Evolutionary conservation across 805 yeast species (phyloP).

Genomic region (Candida taoyuanica): DNA sequence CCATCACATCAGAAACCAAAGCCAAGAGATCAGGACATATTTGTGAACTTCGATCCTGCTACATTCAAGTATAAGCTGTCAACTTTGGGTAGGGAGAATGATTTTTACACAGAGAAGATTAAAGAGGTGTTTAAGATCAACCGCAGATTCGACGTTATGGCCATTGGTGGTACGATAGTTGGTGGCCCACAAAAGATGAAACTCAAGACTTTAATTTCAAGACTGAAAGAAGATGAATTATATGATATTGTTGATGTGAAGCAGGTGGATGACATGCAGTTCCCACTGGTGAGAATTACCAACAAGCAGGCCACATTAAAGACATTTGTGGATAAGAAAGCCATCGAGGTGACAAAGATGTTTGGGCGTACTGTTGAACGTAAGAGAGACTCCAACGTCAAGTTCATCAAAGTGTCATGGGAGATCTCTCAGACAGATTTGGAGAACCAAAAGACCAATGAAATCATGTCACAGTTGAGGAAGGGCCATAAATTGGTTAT

Average conservation of each 20-base stretch:
- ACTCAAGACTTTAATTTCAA: constrained; percentile 11
- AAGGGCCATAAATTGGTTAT: constrained; percentile 37
- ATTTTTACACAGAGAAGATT: constrained; percentile 19
- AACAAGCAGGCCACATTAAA: constrained; percentile 25
- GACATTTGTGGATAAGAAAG: constrained; percentile 24
- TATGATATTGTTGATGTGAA: constrained; percentile 22
- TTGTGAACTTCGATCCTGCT: constrained; percentile 14
- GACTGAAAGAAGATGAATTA: constrained; percentile 10
- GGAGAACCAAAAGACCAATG: constrained; percentile 47
- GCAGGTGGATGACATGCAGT: constrained; percentile 3
- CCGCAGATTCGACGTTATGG: constrained; percentile 12
- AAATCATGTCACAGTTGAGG: constrained; percentile 39
- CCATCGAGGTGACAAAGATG: constrained; percentile 18
- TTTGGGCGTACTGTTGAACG: constrained; percentile 26
- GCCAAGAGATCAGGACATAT: constrained; percentile 9
- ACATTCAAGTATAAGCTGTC: constrained; percentile 19
- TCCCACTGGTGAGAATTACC: constrained; percentile 14
- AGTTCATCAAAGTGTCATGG: constrained; percentile 51
- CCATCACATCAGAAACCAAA: constrained; percentile 7
- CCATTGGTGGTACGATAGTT: constrained; percentile 9
- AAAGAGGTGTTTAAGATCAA: constrained; percentile 14
- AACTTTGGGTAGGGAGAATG: constrained; percentile 18
- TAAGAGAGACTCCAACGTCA: constrained; percentile 33
- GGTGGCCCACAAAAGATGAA: constrained; percentile 7
- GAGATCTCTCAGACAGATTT: constrained; percentile 50